phyloP scores from a whole-genome alignment of 768 basidiomycete genomes.

The Peribolospora baueri region DNA sequence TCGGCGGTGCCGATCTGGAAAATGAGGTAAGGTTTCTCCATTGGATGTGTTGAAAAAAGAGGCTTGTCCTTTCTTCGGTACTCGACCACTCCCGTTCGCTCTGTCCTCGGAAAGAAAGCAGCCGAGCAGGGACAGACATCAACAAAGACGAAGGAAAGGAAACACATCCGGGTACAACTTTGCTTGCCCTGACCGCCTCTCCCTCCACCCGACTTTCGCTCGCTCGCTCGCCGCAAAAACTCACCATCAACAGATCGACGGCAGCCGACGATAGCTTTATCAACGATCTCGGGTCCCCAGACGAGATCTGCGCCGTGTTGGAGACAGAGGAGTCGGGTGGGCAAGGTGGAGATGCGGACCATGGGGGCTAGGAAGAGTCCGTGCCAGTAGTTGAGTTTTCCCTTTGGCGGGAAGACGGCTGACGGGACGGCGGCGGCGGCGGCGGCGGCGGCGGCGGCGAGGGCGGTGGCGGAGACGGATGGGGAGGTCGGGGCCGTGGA shows the following conservation, averaged over 20 bases:
- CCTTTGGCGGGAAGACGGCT: conserved; percentile 3
- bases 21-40: conserved; percentile 82
- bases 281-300: conserved; percentile 90
- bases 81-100: conserved; percentile 59
- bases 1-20: conserved; percentile 85
- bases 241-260: conserved; percentile 64
- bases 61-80: conserved; percentile 60
- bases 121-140: not conserved
- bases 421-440: not conserved
- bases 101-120: conserved; percentile 22
- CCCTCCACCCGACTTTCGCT: no score
- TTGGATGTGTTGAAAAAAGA: conserved; percentile 74
- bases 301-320: conserved; percentile 84
- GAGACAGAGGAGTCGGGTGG: conserved; percentile 21
- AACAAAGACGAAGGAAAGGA: not conserved
- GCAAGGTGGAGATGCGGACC: conserved; percentile 28
- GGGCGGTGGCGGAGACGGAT: no score
- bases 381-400: not conserved
- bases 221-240: conserved; percentile 16
- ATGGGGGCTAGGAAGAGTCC: conserved; percentile 93
- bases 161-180: not conserved
- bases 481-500: no score
- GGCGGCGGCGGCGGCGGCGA: not conserved
- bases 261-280: conserved; percentile 76
- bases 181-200: no score